phyloP scores from a whole-genome alignment of 306 rosid genomes.

The Rosa multiflora region DNA sequence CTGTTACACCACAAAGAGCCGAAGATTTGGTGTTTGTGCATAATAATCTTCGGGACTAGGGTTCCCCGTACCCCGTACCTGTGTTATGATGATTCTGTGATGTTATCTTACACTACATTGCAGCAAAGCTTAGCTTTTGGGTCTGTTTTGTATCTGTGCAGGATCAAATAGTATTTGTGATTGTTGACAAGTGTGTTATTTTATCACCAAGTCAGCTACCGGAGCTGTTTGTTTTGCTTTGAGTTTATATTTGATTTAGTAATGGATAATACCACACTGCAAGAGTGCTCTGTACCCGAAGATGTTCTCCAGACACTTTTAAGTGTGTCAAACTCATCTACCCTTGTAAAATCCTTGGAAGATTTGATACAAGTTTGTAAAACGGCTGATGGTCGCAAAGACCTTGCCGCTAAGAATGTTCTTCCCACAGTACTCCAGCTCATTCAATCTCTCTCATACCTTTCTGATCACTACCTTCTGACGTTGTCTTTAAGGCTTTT shows the following conservation, averaged over 20 bases:
- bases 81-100: no score
- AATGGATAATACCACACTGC: slow-evolving; percentile 31
- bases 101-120: neutral
- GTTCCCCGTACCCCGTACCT: no score
- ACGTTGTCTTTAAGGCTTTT: slow-evolving; percentile 52
- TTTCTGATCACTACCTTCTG: slow-evolving; percentile 27
- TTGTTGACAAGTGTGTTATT: neutral
- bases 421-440: slow-evolving; percentile 43
- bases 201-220: neutral
- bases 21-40: no score
- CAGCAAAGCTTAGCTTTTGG: neutral
- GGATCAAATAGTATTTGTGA: neutral
- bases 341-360: slow-evolving; percentile 41
- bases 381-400: slow-evolving; percentile 42
- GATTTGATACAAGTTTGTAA: slow-evolving; percentile 44
- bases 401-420: slow-evolving; percentile 44
- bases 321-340: slow-evolving; percentile 37
- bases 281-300: slow-evolving; percentile 38
- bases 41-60: no score
- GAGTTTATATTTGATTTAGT: neutral
- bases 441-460: slow-evolving; percentile 21
- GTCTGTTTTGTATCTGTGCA: neutral
- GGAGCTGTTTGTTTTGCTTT: neutral
- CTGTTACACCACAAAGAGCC: no score
- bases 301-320: slow-evolving; percentile 35